Evolutionary conservation across 495 filamentous ascomycete species (phyloP).

Genomic region (Tuber aestivum): DNA sequence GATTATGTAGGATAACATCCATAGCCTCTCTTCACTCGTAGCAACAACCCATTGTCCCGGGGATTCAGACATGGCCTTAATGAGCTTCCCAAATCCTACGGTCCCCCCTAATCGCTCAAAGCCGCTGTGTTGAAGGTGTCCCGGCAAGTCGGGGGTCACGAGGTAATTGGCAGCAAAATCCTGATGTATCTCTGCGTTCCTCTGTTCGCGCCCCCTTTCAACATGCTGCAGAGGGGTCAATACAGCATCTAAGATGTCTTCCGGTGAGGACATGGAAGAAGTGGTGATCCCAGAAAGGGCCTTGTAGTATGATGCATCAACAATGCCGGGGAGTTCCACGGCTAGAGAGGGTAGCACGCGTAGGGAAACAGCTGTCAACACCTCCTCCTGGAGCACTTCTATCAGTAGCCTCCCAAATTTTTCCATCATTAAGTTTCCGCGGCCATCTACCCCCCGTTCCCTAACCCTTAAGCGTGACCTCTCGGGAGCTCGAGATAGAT

Average conservation of each 20-base stretch:
- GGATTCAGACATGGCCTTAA: constrained; percentile 25
- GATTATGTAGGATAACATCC: constrained; percentile 77
- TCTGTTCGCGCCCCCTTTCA: constrained; percentile 48
- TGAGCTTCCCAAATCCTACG: constrained; percentile 21
- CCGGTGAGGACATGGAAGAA: constrained; percentile 36
- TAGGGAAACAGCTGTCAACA: constrained; percentile 18
- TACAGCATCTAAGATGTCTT: constrained; percentile 42
- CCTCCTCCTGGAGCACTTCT: constrained; percentile 17
- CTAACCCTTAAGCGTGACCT: neutral
- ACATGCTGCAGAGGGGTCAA: constrained; percentile 51
- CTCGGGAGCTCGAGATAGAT: neutral
- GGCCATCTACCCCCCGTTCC: constrained; percentile 13
- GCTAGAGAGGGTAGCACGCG: constrained; percentile 21
- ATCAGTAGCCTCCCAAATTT: constrained; percentile 29
- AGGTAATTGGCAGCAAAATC: constrained; percentile 56
- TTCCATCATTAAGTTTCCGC: neutral
- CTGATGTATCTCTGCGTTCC: constrained; percentile 46
- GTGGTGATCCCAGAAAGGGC: constrained; percentile 30
- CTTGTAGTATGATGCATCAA: constrained; percentile 38
- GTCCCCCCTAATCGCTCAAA: constrained; percentile 45
- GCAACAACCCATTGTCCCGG: constrained; percentile 26
- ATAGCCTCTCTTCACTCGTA: constrained; percentile 51
- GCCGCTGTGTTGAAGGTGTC: constrained; percentile 42
- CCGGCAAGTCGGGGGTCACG: constrained; percentile 48
- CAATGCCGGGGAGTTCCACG: constrained; percentile 37